Evolutionary conservation across 805 yeast genomes (phyloP), one percentile per base, ranked within the genome.

Genomic region (Candida yuanshanica): DNA sequence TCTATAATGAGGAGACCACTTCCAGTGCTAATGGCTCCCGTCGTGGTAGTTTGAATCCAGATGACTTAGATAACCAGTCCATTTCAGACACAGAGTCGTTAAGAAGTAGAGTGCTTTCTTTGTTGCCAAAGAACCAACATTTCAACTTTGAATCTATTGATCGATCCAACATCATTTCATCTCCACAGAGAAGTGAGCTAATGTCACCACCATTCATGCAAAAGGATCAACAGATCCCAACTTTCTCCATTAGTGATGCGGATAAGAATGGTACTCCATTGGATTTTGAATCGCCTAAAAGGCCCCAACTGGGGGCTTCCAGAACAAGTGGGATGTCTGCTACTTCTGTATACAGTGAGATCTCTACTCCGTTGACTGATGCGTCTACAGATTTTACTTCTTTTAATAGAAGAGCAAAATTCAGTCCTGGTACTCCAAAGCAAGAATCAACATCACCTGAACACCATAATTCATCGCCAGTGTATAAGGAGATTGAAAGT

Each of bases 11-110:
- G 12, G 21, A 17, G 3, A 17, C 14, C n/a, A 12, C 13, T 2
- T 5, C 2, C 27, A 27, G 31, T 27, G 31, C 31, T 6, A 3
- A 8, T 14, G 18, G 16, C n/a, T 27, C 31, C 6, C 31, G n/a
- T n/a, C n/a, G n/a, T n/a, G n/a, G n/a, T n/a, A n/a, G n/a, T n/a
- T 44, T 12, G 13, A 37, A 9, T 9, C 41, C 13, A 26, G 14
- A n/a, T 24, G 24, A 17, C 18, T 27, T 27, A 18, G 49, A 39
- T n/a, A 39, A 46, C 17, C 39, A 27, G 7, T 18, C 17, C 18
- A 27, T 18, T 4, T 45, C 46, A 7, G 53, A 49, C 23, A 43
- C 34, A 18, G 51, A 49, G 23, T 48, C 56, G 1, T 41, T 51
- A 34, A 39, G 43, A 24, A 48, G 53, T 41, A 42, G 43, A 13